These are phyloP conservation scores for Myochromella boudieri DNA, from an alignment of 768 basidiomycete genomes.

Conservation along the genomic window DNA sequence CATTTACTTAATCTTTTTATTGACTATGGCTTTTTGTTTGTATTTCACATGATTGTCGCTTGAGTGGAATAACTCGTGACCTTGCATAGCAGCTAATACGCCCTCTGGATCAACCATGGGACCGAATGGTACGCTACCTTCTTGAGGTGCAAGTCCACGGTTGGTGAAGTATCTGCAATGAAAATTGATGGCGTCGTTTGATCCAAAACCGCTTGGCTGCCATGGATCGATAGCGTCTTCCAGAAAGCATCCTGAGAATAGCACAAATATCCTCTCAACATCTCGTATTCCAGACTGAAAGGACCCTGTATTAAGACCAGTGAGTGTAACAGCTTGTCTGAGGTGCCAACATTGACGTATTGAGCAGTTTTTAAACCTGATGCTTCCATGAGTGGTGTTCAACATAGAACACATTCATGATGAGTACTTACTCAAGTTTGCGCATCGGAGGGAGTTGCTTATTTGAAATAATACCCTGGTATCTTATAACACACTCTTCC, in stretches of 20 bases:
- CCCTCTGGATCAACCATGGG: not conserved
- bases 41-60: not conserved
- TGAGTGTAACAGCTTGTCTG: not conserved
- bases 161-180: not conserved
- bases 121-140: not conserved
- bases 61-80: not conserved
- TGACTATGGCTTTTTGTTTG: not conserved
- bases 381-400: not conserved
- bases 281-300: not conserved
- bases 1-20: not conserved
- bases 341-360: not conserved
- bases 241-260: not conserved
- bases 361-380: not conserved
- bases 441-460: not conserved
- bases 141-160: not conserved
- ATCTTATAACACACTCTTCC: not conserved
- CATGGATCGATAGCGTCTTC: not conserved
- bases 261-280: not conserved
- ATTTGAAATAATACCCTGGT: not conserved
- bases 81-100: not conserved
- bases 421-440: not conserved
- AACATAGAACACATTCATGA: not conserved
- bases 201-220: not conserved
- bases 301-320: not conserved
- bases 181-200: not conserved